Evolutionary conservation across 108 stramenopile species (phyloP).

Genomic region (Nitzschia sp.): DNA sequence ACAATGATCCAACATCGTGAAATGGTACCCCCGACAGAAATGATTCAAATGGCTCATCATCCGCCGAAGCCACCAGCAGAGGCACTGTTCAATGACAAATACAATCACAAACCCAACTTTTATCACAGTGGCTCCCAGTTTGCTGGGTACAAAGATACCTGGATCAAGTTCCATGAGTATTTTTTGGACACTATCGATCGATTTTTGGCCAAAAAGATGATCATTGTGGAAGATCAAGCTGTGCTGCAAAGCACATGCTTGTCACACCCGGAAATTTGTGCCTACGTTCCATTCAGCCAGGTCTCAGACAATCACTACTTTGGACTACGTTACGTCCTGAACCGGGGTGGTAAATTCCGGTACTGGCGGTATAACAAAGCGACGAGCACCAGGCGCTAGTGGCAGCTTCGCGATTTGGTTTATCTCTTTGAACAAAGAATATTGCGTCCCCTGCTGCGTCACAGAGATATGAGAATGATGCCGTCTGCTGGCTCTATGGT

Average conservation of each 20-base stretch:
- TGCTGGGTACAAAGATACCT: constrained; percentile 42
- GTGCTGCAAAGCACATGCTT: constrained; percentile 52
- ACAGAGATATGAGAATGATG: too few relatives aligned
- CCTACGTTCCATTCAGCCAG: constrained; percentile 40
- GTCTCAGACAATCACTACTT: constrained; percentile 63
- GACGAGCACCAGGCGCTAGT: neutral
- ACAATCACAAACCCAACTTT: constrained; percentile 39
- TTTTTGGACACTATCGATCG: constrained; percentile 46
- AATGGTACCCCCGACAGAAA: constrained; percentile 35
- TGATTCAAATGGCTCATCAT: constrained; percentile 62
- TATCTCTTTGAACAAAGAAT: too few relatives aligned
- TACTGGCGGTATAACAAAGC: constrained; percentile 30
- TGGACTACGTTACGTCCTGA: constrained; percentile 47
- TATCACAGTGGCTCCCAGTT: constrained; percentile 60
- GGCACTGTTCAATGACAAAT: constrained; percentile 51
- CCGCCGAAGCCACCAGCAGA: constrained; percentile 36
- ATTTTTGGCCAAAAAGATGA: constrained; percentile 51
- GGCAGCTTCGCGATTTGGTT: too few relatives aligned
- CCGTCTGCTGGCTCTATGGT: too few relatives aligned
- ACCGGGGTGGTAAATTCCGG: constrained; percentile 33
- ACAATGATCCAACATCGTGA: constrained; percentile 43
- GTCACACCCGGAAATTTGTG: constrained; percentile 49
- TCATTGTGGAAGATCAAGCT: constrained; percentile 66
- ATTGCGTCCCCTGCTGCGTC: too few relatives aligned
- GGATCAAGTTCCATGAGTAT: constrained; percentile 48